Conservation (phyloP, 371 early-diverging fungal species). For the Mortierella sp. region DNA sequence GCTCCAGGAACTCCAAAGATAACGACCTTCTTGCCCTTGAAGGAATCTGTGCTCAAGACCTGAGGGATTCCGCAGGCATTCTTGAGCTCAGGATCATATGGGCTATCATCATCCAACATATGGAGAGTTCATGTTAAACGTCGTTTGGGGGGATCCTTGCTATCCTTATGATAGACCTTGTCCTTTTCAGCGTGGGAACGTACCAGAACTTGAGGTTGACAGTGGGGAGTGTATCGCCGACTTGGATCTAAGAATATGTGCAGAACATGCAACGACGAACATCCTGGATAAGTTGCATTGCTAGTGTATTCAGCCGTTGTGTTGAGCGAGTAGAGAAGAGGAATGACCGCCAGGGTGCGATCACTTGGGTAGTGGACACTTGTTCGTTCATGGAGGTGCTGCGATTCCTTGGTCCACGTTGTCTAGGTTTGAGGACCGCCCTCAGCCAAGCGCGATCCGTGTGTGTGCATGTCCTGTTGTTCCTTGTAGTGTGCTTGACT, state of each 20-base stretch:
- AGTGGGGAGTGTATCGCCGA: constrained; percentile 60
- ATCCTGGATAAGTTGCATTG: too few relatives aligned
- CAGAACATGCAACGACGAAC: background rate
- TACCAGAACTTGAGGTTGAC: constrained; percentile 58
- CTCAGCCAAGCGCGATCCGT: too few relatives aligned
- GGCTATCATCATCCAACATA: constrained; percentile 14
- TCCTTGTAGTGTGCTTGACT: background rate
- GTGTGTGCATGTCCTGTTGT: background rate
- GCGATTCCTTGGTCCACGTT: too few relatives aligned
- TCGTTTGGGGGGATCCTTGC: too few relatives aligned
- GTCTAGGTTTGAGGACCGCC: too few relatives aligned
- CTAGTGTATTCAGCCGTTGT: too few relatives aligned
- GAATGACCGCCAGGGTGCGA: background rate
- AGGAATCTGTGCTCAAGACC: constrained; percentile 60
- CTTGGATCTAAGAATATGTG: constrained; percentile 44
- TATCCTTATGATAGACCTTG: too few relatives aligned
- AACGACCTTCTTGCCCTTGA: constrained; percentile 80
- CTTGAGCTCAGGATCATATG: constrained; percentile 58
- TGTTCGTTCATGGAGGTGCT: too few relatives aligned
- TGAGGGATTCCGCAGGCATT: constrained; percentile 66
- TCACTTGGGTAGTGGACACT: background rate
- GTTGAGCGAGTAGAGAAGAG: background rate
- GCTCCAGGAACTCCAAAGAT: constrained; percentile 86
- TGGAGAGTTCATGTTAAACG: background rate
- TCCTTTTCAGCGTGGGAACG: too few relatives aligned